Evolutionary conservation across 2,329 filamentous ascomycete species (phyloP), one percentile per base, ranked within the genome.

Genomic region (Pseudogymnoascus sp.): DNA sequence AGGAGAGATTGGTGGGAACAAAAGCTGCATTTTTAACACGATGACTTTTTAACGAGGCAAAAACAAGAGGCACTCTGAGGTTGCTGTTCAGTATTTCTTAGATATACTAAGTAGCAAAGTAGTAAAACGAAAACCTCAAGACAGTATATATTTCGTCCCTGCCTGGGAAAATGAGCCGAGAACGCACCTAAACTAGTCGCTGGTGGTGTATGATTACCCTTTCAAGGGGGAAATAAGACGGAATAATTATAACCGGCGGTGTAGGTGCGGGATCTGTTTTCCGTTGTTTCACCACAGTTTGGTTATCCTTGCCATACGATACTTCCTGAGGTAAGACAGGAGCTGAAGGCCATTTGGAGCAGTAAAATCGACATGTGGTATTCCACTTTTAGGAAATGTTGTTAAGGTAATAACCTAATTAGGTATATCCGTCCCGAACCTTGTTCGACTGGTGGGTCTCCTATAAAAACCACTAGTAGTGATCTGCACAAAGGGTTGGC

Each of bases 1-100:
- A 15, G 65, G 65, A 45, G 65, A 67, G 9, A 62, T 25, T 27
- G 37, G 36, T 8, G 63, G 65, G 31, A 66, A 64, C 10, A 58
- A 58, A 29, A 65, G 48, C 35, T 62, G 60, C 65, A 67, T 18
- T 66, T 61, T 61, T 63, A 55, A 60, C 29, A 63, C 13, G 39
- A 48, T 9, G 27, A 52, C 39, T 29, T 15, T 18, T 4, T 31
- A 4, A 27, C 13, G 31, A 40, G 33, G 25, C 10, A 27, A 42
- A 35, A 48, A 59, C 27, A 27, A 29, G 37, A 61, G 21, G 5
- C 29, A 33, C 39, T 52, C 25, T 60, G 27, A 61, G 25, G 29
- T 12, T 31, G 59, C 6, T 37, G 9, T 63, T n/a, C 60, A 61
- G 40, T 25, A 18, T 35, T 6, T 33, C 9, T 13, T 10, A 21